Percentiles rank a stretch among this genome's conserved stretches.
These are phyloP conservation scores for Evernia prunastri DNA, from an alignment of 495 filamentous ascomycete genomes.

Conservation along the genomic window DNA sequence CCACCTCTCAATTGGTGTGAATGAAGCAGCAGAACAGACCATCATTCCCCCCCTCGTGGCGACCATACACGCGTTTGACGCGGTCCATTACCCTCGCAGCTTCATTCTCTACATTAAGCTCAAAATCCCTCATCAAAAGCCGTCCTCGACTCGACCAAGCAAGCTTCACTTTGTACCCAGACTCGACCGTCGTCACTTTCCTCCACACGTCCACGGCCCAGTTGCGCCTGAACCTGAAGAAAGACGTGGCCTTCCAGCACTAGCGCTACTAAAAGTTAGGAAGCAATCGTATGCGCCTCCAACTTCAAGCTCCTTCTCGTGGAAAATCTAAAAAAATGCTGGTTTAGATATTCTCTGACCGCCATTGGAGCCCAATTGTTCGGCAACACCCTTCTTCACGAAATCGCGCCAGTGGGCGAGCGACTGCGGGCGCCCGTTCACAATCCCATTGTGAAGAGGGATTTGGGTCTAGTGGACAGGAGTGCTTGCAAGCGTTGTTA, in stretches of 20 bases:
- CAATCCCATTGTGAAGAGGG: constrained; percentile 11
- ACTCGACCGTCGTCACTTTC: constrained; percentile 7
- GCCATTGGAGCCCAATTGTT: constrained; percentile 26
- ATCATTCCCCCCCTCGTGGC: constrained; percentile 12
- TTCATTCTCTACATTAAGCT: constrained; percentile 18
- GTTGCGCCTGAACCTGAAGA: constrained; percentile 24
- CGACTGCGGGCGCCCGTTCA: constrained; percentile 21
- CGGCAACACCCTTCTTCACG: constrained; percentile 21
- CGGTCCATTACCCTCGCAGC: constrained; percentile 15
- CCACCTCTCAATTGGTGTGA: constrained; percentile 7
- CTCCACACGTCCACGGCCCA: constrained; percentile 16
- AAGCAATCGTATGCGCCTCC: constrained; percentile 16
- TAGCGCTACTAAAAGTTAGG: constrained; percentile 21
- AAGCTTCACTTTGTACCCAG: constrained; percentile 14
- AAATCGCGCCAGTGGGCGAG: constrained; percentile 10
- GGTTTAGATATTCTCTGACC: constrained; percentile 16
- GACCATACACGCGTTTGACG: constrained; percentile 25
- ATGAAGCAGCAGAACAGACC: constrained; percentile 1
- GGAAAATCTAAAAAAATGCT: constrained; percentile 18
- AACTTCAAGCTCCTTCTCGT: constrained; percentile 15
- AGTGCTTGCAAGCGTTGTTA: constrained; percentile 13
- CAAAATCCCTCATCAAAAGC: background rate
- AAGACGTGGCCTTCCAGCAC: constrained; percentile 17
- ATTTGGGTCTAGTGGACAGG: constrained; percentile 15
- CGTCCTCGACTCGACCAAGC: constrained; percentile 11